Evolutionary conservation across 805 yeast species (phyloP).

Genomic region (Ogataea minuta): DNA sequence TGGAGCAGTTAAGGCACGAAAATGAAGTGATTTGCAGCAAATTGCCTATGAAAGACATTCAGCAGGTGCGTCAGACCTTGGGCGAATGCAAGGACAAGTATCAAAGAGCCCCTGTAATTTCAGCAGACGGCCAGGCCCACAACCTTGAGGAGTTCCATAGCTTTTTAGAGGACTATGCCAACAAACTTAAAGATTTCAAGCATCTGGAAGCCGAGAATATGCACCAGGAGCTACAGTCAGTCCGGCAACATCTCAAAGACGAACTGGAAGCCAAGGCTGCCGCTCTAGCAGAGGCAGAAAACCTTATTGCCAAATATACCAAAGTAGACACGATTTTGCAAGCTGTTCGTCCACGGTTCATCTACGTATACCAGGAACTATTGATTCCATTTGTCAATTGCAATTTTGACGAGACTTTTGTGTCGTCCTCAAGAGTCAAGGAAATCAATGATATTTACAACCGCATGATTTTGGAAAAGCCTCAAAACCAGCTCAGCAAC

Average conservation of each 20-base stretch:
- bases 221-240: no score
- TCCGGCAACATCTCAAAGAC: no score
- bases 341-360: conserved; percentile 10
- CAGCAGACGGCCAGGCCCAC: no score
- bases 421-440: not conserved
- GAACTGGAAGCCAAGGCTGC: no score
- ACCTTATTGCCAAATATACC: not conserved
- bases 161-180: no score
- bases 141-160: no score
- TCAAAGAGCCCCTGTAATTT: no score
- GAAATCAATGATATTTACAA: conserved; percentile 9
- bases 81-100: no score
- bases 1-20: not conserved
- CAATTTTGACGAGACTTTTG: conserved; percentile 2
- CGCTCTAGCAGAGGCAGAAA: not conserved
- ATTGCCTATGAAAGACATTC: conserved; percentile 1
- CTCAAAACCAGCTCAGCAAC: not conserved
- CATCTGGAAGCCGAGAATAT: no score
- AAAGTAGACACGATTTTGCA: not conserved
- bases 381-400: conserved; percentile 18
- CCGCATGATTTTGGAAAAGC: not conserved
- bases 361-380: conserved; percentile 15
- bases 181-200: no score
- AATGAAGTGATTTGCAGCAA: not conserved
- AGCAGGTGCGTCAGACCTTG: not conserved